These are phyloP conservation scores for Urtica urens DNA, from an alignment of 306 rosid species.

Conservation along the genomic window DNA sequence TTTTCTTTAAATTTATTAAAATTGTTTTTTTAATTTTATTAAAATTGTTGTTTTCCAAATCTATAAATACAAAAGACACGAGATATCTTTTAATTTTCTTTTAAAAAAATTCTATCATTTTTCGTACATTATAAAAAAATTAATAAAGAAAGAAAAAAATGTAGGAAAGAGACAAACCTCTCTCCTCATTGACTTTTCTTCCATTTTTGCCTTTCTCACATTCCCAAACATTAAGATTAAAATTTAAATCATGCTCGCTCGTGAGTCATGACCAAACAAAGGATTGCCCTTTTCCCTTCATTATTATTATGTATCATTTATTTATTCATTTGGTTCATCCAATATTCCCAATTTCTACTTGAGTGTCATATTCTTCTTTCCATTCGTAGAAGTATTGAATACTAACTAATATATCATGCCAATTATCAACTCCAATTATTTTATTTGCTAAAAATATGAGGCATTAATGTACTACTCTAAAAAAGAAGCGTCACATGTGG, in stretches of 20 bases:
- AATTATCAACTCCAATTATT: neutral
- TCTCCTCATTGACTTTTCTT: neutral
- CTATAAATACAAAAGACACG: too few species aligned
- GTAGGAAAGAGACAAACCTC: neutral
- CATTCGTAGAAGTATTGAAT: neutral
- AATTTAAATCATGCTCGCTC: constrained; percentile 1
- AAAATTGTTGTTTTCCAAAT: too few species aligned
- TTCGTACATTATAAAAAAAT: too few species aligned
- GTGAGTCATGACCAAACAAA: neutral
- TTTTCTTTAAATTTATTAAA: too few species aligned
- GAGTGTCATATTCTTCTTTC: constrained; percentile 1
- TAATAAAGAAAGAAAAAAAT: neutral
- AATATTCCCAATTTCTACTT: neutral
- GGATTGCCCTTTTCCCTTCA: neutral
- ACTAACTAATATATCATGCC: too few species aligned
- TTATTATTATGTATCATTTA: too few species aligned
- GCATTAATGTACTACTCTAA: too few species aligned
- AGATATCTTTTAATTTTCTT: too few species aligned
- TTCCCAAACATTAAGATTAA: constrained; percentile 18
- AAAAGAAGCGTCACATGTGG: too few species aligned
- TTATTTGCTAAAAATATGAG: too few species aligned
- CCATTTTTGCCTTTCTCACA: constrained; percentile 12
- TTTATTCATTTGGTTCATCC: neutral
- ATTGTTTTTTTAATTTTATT: too few species aligned
- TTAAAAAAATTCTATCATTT: too few species aligned